Evolutionary conservation across 768 basidiomycete genomes (phyloP).

Genomic region (Boletus eberwhitei): DNA sequence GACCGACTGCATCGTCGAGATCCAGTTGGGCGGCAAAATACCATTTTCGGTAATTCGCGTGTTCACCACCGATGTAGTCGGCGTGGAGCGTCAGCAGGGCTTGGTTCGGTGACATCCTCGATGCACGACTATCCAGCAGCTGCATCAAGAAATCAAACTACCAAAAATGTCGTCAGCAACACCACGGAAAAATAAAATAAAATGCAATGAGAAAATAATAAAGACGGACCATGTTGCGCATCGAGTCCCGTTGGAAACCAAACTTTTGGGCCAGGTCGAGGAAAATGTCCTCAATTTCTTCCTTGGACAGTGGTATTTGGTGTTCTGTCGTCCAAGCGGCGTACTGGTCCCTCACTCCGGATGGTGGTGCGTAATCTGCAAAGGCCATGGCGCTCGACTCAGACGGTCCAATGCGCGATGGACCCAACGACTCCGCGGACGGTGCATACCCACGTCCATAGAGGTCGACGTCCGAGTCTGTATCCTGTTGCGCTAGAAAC

Average conservation of each 20-base stretch:
- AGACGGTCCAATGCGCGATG: slow-evolving; percentile 56
- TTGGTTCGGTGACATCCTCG: slow-evolving; percentile 95
- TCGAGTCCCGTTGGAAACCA: slow-evolving; percentile 93
- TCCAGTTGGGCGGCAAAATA: slow-evolving; percentile 99
- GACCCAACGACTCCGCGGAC: slow-evolving; percentile 73
- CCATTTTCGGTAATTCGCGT: slow-evolving; percentile 99
- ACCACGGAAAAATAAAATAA: background rate
- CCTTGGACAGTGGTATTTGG: slow-evolving; percentile 95
- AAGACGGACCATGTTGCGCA: slow-evolving; percentile 85
- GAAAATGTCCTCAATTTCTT: slow-evolving; percentile 98
- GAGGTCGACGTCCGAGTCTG: slow-evolving; percentile 77
- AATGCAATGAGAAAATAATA: slow-evolving; percentile 13
- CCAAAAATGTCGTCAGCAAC: slow-evolving; percentile 6
- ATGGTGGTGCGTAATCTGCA: slow-evolving; percentile 54
- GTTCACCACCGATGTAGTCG: slow-evolving; percentile 97
- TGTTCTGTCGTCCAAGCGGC: slow-evolving; percentile 93
- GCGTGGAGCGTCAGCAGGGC: slow-evolving; percentile 94
- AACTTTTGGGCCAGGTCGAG: slow-evolving; percentile 98
- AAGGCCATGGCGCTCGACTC: slow-evolving; percentile 72
- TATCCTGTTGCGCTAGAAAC: slow-evolving; percentile 66
- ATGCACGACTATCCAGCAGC: slow-evolving; percentile 91
- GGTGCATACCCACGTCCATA: slow-evolving; percentile 66
- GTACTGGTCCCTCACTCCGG: slow-evolving; percentile 75
- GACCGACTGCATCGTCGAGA: slow-evolving; percentile 94
- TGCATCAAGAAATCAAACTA: slow-evolving; percentile 99